Conservation (phyloP, 345 rosid genomes). For the Citrus reticulata region DNA sequence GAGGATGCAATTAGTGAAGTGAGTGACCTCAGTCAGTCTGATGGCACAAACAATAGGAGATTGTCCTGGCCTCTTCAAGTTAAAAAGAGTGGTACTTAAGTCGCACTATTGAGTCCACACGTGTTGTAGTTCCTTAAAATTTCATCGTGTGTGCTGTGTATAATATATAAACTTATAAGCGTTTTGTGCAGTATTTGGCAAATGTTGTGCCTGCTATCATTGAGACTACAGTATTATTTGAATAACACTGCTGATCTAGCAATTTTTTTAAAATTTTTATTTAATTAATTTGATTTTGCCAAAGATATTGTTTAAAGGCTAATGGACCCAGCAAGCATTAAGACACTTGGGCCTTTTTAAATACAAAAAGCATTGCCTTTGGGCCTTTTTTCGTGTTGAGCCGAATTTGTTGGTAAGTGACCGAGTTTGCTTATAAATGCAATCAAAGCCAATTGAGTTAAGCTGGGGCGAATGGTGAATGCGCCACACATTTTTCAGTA, state of each 20-base stretch:
- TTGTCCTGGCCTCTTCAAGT: slow-evolving; percentile 89
- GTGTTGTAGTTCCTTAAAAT: neutral
- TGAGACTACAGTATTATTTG: too few species aligned
- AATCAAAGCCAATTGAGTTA: neutral
- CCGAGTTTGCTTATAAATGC: neutral
- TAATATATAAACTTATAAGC: neutral
- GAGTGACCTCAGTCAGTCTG: slow-evolving; percentile 35
- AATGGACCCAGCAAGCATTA: neutral
- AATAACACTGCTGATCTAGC: neutral
- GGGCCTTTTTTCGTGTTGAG: neutral
- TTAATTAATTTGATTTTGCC: neutral
- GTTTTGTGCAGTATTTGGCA: neutral
- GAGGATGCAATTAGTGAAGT: slow-evolving; percentile 40
- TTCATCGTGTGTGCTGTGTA: neutral
- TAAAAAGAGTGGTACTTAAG: slow-evolving; percentile 31
- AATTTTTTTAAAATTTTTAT: neutral
- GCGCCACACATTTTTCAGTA: neutral
- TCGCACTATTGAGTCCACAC: neutral
- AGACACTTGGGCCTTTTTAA: neutral
- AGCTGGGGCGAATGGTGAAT: neutral
- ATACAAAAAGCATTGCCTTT: neutral
- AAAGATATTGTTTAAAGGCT: neutral
- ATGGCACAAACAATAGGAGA: slow-evolving; percentile 56
- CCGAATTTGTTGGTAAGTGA: neutral
- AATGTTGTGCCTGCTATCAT: neutral